Conservation (phyloP, 306 rosid species). For the Quercus rubra region DNA sequence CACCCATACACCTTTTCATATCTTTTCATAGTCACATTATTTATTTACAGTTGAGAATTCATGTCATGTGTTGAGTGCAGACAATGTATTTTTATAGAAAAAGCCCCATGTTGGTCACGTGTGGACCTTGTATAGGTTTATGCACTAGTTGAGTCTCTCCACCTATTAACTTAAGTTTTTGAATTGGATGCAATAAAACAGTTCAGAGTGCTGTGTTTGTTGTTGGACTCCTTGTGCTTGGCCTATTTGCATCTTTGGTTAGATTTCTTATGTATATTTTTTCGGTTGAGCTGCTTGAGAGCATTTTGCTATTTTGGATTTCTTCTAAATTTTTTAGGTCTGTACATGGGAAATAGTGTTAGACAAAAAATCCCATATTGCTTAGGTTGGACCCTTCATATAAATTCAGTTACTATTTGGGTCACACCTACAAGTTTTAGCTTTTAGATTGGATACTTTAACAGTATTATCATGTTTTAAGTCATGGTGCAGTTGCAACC, state of each 20-base stretch:
- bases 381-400: background rate
- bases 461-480: background rate
- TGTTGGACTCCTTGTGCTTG: background rate
- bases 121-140: background rate
- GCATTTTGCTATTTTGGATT: background rate
- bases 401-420: background rate
- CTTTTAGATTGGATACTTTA: background rate
- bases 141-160: background rate
- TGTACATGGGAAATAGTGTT: background rate
- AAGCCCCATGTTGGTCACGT: background rate
- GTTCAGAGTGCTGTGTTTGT: background rate
- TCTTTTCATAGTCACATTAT: background rate
- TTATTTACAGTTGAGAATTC: background rate
- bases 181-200: background rate
- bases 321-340: background rate
- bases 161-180: background rate
- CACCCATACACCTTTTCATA: background rate
- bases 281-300: too few species aligned
- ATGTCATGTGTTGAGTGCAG: background rate
- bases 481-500: background rate
- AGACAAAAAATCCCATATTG: background rate
- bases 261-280: background rate
- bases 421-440: background rate
- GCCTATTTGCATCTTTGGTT: background rate
- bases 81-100: background rate